Evolutionary conservation across 139 green algal genomes (phyloP), one percentile per base, ranked within the genome.

Genomic region (Tetratostichococcus sp.): DNA sequence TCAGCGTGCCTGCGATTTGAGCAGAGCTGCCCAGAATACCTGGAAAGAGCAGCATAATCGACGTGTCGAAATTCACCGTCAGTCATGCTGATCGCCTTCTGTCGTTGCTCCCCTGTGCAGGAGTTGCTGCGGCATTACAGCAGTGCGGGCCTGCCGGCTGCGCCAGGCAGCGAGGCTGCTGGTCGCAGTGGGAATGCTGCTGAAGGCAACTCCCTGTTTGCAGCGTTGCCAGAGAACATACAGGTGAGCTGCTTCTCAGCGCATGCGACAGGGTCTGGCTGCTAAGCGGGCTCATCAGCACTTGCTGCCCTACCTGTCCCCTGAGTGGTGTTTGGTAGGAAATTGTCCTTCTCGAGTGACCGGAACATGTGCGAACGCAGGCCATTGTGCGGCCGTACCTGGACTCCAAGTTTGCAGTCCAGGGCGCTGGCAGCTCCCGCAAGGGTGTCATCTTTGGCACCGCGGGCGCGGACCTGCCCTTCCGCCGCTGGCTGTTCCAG

Each of bases 401-500:
- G 50, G 81, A 91, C 43, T 81, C 72, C 34, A 84, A 86, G 69
- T 85, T 80, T 70, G 25, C 59, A 30, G 31, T 80, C 4, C 57
- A 57, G 26, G 35, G 50, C 35, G 42, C 35, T 4, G 65, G 35
- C 30, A 35, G 66, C 28, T 75, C 62, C 1, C 32, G 33, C 0
- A 26, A n/a, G 25, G 72, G 75, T 25, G 58, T 82, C 0, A 71
- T 85, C 2, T 85, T 81, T 30, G 50, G 58, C 28, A 23, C 28
- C 43, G 32, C 69, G 68, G 39, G n/a, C 39, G 33, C 67, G 19
- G 79, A 65, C 5, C 82, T 85, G 30, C 83, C 76, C 42, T 95
- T 92, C 82, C 73, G 83, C 22, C 80, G 85, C 30, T 97, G 93
- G 91, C 83, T 97, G 1, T 69, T 84, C 30, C 67, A 84, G 25